Evolutionary conservation across 495 filamentous ascomycete genomes (phyloP).

Genomic region (Cercophora newfieldiana): DNA sequence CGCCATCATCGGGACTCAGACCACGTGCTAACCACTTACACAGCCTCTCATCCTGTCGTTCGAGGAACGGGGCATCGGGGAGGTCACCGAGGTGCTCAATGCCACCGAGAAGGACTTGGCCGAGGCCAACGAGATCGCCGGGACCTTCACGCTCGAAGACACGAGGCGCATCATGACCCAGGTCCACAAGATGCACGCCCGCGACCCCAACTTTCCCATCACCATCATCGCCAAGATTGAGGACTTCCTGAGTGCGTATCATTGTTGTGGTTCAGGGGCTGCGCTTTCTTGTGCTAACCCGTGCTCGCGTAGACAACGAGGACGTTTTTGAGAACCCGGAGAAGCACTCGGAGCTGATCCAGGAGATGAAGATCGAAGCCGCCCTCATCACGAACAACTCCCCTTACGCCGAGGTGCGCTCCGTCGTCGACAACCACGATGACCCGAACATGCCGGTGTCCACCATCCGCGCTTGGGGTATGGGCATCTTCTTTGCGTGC

Average conservation of each 20-base stretch:
- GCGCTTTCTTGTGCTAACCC: not conserved
- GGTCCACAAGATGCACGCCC: slow-evolving; percentile 29
- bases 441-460: slow-evolving; percentile 38
- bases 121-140: slow-evolving; percentile 36
- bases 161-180: slow-evolving; percentile 26
- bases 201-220: slow-evolving; percentile 41
- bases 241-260: slow-evolving; percentile 25
- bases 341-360: slow-evolving; percentile 37
- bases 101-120: slow-evolving; percentile 36
- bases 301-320: slow-evolving; percentile 31
- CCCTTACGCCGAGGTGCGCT: slow-evolving; percentile 52
- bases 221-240: slow-evolving; percentile 36
- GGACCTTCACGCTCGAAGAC: slow-evolving; percentile 36
- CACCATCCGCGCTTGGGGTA: slow-evolving; percentile 43
- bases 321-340: slow-evolving; percentile 39
- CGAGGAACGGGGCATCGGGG: slow-evolving; percentile 9
- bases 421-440: slow-evolving; percentile 51
- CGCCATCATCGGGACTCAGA: not conserved
- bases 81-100: slow-evolving; percentile 18
- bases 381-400: slow-evolving; percentile 46
- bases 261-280: not conserved
- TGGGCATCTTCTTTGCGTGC: slow-evolving; percentile 40
- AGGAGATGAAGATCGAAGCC: slow-evolving; percentile 46
- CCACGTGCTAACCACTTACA: not conserved
- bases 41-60: slow-evolving; percentile 18